Conservation (phyloP, 2,329 filamentous ascomycete species). For the Neopestalotiopsis sp. region DNA sequence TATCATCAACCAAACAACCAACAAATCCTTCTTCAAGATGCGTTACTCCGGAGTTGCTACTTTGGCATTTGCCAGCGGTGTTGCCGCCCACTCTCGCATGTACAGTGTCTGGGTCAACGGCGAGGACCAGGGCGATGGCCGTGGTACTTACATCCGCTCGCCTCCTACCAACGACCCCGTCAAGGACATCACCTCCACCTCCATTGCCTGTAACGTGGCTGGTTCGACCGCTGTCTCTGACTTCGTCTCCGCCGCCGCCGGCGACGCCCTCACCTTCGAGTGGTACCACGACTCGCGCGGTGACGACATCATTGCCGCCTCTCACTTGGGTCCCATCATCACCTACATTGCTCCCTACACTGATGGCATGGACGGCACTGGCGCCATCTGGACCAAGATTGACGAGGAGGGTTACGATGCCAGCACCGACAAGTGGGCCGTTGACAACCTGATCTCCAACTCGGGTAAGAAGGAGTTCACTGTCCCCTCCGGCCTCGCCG, state of each 20-base stretch:
- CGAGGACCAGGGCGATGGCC: conserved; percentile 47
- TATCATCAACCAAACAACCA: conserved; percentile 20
- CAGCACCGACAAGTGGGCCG: conserved; percentile 47
- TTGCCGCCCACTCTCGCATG: conserved; percentile 51
- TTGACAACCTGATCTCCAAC: conserved; percentile 53
- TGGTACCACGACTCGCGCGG: conserved; percentile 55
- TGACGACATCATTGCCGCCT: conserved; percentile 58
- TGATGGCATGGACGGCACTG: conserved; percentile 41
- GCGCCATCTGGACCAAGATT: conserved; percentile 57
- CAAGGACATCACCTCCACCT: conserved; percentile 48
- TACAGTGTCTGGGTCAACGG: conserved; percentile 54
- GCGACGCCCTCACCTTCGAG: conserved; percentile 52
- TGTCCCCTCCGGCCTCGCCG: conserved; percentile 43
- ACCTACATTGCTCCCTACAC: conserved; percentile 55
- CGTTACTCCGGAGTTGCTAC: conserved; percentile 33
- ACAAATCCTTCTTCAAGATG: conserved; percentile 35
- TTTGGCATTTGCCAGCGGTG: conserved; percentile 40
- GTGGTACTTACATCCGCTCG: conserved; percentile 47
- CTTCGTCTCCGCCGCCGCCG: conserved; percentile 50
- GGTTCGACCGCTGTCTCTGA: conserved; percentile 39
- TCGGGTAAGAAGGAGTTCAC: conserved; percentile 48
- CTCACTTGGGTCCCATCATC: conserved; percentile 58
- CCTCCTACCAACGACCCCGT: conserved; percentile 49
- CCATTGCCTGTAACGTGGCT: conserved; percentile 51
- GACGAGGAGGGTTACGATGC: conserved; percentile 44